These are phyloP conservation scores for Leishmania arabica DNA, from an alignment of 208 protist species.

Conservation along the genomic window DNA sequence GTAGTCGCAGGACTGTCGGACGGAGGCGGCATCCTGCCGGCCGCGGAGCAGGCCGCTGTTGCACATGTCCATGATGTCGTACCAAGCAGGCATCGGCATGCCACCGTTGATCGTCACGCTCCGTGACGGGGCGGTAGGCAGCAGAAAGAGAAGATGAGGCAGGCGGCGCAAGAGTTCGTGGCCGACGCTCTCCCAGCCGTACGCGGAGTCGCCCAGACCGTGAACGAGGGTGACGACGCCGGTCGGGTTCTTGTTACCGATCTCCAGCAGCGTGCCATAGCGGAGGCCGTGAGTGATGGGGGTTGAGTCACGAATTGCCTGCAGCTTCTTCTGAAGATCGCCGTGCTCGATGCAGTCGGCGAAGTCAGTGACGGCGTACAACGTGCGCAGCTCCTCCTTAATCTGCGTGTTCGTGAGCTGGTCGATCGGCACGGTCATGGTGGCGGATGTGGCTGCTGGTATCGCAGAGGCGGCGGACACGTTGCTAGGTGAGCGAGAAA, in stretches of 20 bases:
- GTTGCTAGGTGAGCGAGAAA: background rate
- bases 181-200: conserved; percentile 88
- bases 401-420: conserved; percentile 58
- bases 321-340: conserved; percentile 71
- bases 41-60: conserved; percentile 26
- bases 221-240: conserved; percentile 91
- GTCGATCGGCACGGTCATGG: conserved; percentile 37
- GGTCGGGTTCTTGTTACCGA: conserved; percentile 74
- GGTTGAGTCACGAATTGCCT: conserved; percentile 36
- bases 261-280: conserved; percentile 72
- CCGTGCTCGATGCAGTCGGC: conserved; percentile 66
- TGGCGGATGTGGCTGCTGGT: background rate
- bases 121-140: conserved; percentile 84
- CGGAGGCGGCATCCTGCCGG: conserved; percentile 45
- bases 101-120: conserved; percentile 91
- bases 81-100: conserved; percentile 91
- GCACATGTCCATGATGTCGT: conserved; percentile 78
- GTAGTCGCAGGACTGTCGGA: conserved; percentile 72
- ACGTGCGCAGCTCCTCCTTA: conserved; percentile 64
- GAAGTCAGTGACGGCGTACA: conserved; percentile 72
- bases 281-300: conserved; percentile 52
- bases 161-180: conserved; percentile 57
- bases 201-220: conserved; percentile 88
- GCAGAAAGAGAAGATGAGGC: conserved; percentile 89
- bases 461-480: background rate